Evolutionary conservation across 495 filamentous ascomycete species (phyloP), one percentile per base, ranked within the genome.

Genomic region (Penicillium waksmanii): DNA sequence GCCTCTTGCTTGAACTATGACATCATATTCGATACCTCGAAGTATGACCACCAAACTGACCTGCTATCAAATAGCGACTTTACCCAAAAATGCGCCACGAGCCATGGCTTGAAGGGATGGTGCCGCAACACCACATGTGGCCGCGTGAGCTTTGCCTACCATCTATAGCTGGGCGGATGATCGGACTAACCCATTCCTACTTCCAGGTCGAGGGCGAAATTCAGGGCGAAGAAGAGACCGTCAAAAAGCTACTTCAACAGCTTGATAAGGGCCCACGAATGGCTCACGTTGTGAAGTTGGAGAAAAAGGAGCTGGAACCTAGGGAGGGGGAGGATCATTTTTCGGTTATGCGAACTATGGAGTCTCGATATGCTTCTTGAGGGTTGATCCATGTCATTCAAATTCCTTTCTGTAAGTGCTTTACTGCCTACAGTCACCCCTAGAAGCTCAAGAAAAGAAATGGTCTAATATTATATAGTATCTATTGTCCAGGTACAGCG

Each of bases 191-290:
- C 17, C 6, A 2, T 17, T 44, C 7, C 6, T 19, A 8, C 3
- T 6, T 44, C 31, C 60, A 95, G 89, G 92, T 97, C n/a, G 86
- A 89, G 70, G 93, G 93, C 42, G 93, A 97, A 75, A 92, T 87
- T 2, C 93, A 97, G 66, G 93, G 93, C 34, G 73, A 82, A 13
- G 79, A 85, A 10, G 78, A 84, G 11, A 70, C 78, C 5, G 65
- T 97, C 43, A 73, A 88, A 53, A 80, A 84, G 23, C 87, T 96
- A 51, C 70, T 97, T 11, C 86, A 90, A 62, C 87, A 91, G 60
- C 79, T 97, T 51, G 80, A 93, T 66, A 85, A 82, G 56, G 93
- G 93, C 0, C 92, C 92, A 2, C 72, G 73, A 23, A 56, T 80
- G 15, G 85, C 92, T 13, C 78, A 85, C 21, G 92, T 96, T 0